Evolutionary conservation across 768 basidiomycete species (phyloP), one percentile per base, ranked within the genome.

Genomic region (Mycena albidolilacea): DNA sequence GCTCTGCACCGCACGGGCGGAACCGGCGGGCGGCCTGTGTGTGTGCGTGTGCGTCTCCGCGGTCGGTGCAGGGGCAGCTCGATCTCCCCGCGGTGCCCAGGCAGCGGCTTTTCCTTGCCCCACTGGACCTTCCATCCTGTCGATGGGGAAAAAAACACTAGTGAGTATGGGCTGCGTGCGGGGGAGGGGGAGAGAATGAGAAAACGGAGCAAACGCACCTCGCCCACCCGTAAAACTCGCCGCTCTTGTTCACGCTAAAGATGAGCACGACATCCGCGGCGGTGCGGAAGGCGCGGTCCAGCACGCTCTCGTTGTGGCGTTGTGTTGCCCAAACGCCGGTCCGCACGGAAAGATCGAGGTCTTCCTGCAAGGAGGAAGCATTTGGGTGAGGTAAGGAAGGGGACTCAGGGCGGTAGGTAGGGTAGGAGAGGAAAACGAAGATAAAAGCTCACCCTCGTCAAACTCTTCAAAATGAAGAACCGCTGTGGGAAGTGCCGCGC

Each of bases 141-240:
- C 1, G 55, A 38, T 77, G 46, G 46, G 50, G 23, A 23, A 23
- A 23, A 12, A 52, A 52, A 52, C 50, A 12, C 8, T 52, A 52
- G 50, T 52, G n/a, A 52, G 50, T 52, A 52, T 52, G 11, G 50
- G 11, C 50, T 52, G 50, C 50, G 50, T 52, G 21, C 50, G 50
- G 50, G 50, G 50, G 6, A 23, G n/a, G 46, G 50, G 75, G 79
- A 58, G 61, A 8, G 50, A 19, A 19, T 35, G 14, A 46, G 30
- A 52, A 21, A 38, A 61, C 21, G 67, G 44, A n/a, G 37, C 10
- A 19, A 30, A 82, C 85, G 72, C 82, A 96, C 91, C 88, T 91
- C 12, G 95, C 96, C 79, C 95, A 97, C 35, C 97, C 97, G 78
- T 93, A 98, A 79, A 97, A 98, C 80, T 96, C 95, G 48, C 97